Evolutionary conservation across 495 filamentous ascomycete species (phyloP), one percentile per base, ranked within the genome.

Genomic region (Trypethelium eluteriae): DNA sequence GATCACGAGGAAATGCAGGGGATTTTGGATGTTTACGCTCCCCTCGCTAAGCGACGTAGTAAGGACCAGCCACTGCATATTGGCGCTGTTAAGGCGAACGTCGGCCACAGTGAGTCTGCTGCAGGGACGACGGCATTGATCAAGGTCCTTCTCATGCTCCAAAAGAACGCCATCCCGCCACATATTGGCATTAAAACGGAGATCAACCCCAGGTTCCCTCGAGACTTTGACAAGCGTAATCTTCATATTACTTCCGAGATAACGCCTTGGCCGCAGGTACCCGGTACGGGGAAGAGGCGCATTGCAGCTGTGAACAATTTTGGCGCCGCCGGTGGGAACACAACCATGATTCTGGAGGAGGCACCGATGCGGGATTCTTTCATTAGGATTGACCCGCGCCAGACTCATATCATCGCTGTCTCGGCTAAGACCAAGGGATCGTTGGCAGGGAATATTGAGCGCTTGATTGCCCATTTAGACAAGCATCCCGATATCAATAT

Each of bases 221-320:
- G 38, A 18, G 72, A 74, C 57, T 49, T 74, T 16, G 66, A 44
- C 3, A 65, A 70, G 61, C 64, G 74, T 7, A 76, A 76, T 62
- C 70, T 81, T 11, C 65, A 72, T 38, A 79, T 84, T 16, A 10
- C 41, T 10, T 59, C 3, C 53, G 25, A 59, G 32, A 34, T 35
- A 35, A 4, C 3, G 53, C 53, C 53, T 35, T 59, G 53, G 53
- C n/a, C 53, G 9, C 18, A 14, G 32, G 53, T 59, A 2, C 7
- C n/a, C 32, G 62, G 25, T 25, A 25, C 25, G 25, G 25, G 35
- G 16, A 62, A 35, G 57, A 67, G 62, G 68, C 79, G 88, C n/a
- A 73, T 80, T 4, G 82, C 84, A 14, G 83, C 89, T 66, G 71
- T 92, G 39, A 87, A 85, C 70, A 91, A 91, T 74, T 89, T 89